These are phyloP conservation scores for Backusella mclennaniae DNA, from an alignment of 192 early-diverging fungal genomes.

Conservation along the genomic window DNA sequence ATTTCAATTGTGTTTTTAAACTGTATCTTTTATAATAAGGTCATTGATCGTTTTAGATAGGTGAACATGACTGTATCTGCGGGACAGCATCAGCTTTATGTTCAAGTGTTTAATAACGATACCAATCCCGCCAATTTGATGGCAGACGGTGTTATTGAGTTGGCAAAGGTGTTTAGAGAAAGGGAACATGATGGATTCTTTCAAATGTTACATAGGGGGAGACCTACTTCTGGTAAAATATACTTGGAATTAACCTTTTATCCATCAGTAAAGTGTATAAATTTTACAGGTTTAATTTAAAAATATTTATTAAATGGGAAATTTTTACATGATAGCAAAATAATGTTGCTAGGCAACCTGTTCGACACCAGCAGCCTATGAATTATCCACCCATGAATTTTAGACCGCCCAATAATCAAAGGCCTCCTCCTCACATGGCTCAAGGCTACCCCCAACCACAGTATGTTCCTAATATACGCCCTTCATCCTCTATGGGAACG, in stretches of 20 bases:
- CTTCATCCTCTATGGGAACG: conserved; percentile 6
- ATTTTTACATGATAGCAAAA: background rate
- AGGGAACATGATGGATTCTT: conserved; percentile 9
- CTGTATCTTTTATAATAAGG: too few relatives aligned
- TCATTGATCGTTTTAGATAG: conserved; percentile 1
- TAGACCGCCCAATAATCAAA: background rate
- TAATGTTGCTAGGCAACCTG: background rate
- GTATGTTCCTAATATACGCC: background rate
- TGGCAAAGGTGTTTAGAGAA: conserved; percentile 7
- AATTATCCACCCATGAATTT: background rate
- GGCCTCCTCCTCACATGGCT: background rate
- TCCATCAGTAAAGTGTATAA: background rate
- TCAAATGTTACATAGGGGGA: background rate
- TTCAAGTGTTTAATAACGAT: conserved; percentile 8
- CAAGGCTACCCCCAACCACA: background rate
- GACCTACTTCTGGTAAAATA: background rate
- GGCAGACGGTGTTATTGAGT: conserved; percentile 1
- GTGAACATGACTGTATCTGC: background rate
- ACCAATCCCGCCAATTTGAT: conserved; percentile 3
- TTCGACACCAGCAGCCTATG: conserved; percentile 3
- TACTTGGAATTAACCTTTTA: conserved; percentile 15
- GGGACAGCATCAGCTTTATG: background rate
- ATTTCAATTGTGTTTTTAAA: background rate
- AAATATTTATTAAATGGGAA: background rate
- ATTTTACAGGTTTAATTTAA: background rate